These are phyloP conservation scores for Colletotrichum eleusines DNA, from an alignment of 2,329 filamentous ascomycete species.

Conservation along the genomic window DNA sequence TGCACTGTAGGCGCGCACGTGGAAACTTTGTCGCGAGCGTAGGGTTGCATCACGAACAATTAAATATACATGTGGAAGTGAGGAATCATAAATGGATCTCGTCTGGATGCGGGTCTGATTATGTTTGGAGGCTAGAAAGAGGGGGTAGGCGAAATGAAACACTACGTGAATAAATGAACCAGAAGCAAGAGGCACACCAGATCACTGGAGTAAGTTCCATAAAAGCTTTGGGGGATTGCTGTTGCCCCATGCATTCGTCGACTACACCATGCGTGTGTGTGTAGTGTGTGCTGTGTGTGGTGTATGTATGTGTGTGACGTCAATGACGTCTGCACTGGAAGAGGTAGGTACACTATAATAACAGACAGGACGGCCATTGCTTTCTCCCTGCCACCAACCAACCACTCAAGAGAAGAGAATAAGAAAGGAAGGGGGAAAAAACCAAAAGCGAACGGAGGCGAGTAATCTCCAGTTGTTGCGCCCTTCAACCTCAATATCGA, in stretches of 20 bases:
- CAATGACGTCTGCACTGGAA: background rate
- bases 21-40: background rate
- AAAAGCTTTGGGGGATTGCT: background rate
- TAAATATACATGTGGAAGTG: background rate
- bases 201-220: background rate
- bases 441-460: background rate
- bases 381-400: background rate
- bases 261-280: background rate
- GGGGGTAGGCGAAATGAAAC: background rate
- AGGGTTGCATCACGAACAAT: background rate
- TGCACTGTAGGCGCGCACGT: background rate
- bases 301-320: slow-evolving; percentile 26
- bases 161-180: background rate
- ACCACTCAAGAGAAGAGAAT: too few species aligned
- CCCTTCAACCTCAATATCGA: background rate
- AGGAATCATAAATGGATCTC: background rate
- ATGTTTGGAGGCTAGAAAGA: background rate
- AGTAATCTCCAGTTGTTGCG: background rate
- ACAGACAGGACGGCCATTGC: background rate
- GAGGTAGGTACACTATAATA: background rate
- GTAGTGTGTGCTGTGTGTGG: too few species aligned
- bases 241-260: background rate
- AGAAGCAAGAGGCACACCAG: background rate
- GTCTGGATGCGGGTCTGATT: background rate
- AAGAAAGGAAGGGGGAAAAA: background rate